Evolutionary conservation across 2,329 filamentous ascomycete genomes (phyloP), one percentile per base, ranked within the genome.

Genomic region (Pyricularia sp.): DNA sequence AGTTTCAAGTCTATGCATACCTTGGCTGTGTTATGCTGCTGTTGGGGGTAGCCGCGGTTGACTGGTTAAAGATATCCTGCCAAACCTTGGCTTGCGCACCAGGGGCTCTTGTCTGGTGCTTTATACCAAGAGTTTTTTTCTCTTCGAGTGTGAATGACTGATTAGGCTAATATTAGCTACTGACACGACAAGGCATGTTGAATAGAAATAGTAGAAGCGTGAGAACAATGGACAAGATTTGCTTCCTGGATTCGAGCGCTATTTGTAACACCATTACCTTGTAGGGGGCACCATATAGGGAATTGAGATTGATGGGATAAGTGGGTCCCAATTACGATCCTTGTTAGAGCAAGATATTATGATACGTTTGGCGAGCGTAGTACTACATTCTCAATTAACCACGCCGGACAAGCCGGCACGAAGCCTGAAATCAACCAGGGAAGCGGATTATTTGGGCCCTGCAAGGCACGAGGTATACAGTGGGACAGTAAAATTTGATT

Each of bases 81-180:
- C 86, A 89, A 5, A 88, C 77, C 70, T 77, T 81, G 69, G 87
- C 86, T 64, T 89, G 79, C 14, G 81, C 81, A 50, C 78, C 79
- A 58, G 85, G 87, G 65, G 84, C 87, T 79, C 72, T 87, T 89
- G 42, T 86, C 86, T 82, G 86, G 86, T 68, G 89, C 85, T 73
- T 88, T 86, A 84, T 86, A 89, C 87, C 87, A 90, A 72, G 88
- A 88, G 73, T 88, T 86, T 74, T 90, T 87, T 25, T 33, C 33
- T 36, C 36, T 36, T 20, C 65, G 31, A n/a, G 33, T 66, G 11
- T 50, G 33, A 36, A 33, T 66, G 17, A 50, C 42, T 50, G 42
- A 50, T 50, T 50, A 50, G 42, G 42, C 42, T 50, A 50, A 50
- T n/a, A 50, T 50, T 4, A 50, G 42, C 42, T 50, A 50, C 17